phyloP scores from a whole-genome alignment of 495 filamentous ascomycete genomes.

The Aspergillus diversus region DNA sequence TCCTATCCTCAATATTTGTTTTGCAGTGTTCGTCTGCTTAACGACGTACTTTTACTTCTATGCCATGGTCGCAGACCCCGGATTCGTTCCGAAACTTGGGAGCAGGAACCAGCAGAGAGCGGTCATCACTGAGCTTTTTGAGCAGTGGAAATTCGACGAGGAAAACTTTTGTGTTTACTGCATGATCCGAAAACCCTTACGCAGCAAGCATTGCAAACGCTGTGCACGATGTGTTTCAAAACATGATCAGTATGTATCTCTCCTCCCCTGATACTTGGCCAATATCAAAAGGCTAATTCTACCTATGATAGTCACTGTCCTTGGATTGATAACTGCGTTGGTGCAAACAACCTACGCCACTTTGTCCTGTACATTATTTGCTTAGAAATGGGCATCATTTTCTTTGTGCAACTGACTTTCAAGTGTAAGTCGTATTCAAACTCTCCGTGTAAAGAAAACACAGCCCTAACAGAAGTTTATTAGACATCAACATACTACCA shows the following conservation, averaged over 20 bases:
- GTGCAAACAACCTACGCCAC: slow-evolving; percentile 91
- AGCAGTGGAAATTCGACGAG: slow-evolving; percentile 87
- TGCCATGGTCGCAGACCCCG: slow-evolving; percentile 86
- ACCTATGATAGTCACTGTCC: slow-evolving; percentile 79
- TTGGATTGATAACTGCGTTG: slow-evolving; percentile 96
- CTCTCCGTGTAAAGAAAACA: slow-evolving; percentile 3
- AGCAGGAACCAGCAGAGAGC: slow-evolving; percentile 86
- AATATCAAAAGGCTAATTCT: slow-evolving; percentile 29
- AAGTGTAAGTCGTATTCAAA: slow-evolving; percentile 51
- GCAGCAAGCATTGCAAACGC: slow-evolving; percentile 92
- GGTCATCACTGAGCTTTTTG: slow-evolving; percentile 81
- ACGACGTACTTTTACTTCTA: slow-evolving; percentile 84
- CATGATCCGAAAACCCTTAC: slow-evolving; percentile 87
- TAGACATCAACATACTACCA: slow-evolving; percentile 61
- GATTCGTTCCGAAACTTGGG: slow-evolving; percentile 90
- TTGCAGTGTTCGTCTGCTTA: slow-evolving; percentile 62
- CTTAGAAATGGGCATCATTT: slow-evolving; percentile 72
- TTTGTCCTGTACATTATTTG: slow-evolving; percentile 87
- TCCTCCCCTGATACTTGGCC: neutral
- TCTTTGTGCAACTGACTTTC: slow-evolving; percentile 58
- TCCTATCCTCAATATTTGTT: slow-evolving; percentile 75
- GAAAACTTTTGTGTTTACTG: slow-evolving; percentile 90
- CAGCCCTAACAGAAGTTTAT: slow-evolving; percentile 20
- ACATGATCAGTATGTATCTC: slow-evolving; percentile 83
- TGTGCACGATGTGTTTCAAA: slow-evolving; percentile 93